Conservation (phyloP, 1,284 basidiomycete species). For the Ceratobasidium sp. region DNA sequence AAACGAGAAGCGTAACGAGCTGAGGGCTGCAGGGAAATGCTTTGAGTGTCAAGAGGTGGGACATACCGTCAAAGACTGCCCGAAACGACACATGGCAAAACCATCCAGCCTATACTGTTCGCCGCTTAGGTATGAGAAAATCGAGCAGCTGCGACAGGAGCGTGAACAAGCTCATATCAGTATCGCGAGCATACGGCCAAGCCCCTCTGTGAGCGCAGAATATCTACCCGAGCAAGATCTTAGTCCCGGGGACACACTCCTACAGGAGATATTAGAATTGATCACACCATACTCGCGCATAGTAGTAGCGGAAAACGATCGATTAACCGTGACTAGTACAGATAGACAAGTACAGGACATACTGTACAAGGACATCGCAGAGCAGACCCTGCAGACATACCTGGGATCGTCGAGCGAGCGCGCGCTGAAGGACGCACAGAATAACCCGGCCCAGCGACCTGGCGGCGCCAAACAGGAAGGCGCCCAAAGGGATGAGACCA, state of each 20-base stretch:
- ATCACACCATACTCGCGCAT: not conserved
- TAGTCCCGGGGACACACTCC: not conserved
- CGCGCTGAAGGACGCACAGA: conserved; percentile 31
- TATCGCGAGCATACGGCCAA: conserved; percentile 6
- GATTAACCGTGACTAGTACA: not conserved
- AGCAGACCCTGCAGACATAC: not conserved
- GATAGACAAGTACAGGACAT: not conserved
- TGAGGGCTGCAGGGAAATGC: conserved; percentile 39
- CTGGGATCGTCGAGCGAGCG: not conserved
- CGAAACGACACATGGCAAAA: conserved; percentile 4
- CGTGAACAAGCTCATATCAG: not conserved
- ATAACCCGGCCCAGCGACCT: conserved; percentile 11
- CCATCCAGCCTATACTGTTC: not conserved
- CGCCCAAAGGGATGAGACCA: not conserved
- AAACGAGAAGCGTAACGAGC: conserved; percentile 21
- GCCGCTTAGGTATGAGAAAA: not conserved
- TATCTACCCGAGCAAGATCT: not conserved
- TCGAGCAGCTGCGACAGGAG: not conserved
- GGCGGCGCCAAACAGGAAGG: conserved; percentile 38
- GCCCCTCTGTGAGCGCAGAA: too few species aligned
- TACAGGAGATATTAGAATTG: not conserved
- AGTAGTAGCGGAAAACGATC: not conserved
- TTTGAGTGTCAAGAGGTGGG: conserved; percentile 38
- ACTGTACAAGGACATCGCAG: not conserved
- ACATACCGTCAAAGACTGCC: conserved; percentile 42